phyloP scores from a whole-genome alignment of 2,329 filamentous ascomycete genomes.

The Penicillium capsulatum region DNA sequence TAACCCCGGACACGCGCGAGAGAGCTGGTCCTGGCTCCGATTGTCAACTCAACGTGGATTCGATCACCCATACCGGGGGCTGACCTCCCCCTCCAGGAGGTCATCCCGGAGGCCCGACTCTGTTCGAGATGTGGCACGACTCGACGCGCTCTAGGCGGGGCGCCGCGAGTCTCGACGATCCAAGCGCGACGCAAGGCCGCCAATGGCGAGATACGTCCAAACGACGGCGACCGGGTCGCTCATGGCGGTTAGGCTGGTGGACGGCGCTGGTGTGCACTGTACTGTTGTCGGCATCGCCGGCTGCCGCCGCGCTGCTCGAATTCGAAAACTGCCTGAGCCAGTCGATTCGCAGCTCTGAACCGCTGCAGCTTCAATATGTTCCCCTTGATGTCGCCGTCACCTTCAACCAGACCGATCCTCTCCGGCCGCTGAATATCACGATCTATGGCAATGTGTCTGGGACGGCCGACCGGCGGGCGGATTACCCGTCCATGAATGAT shows the following conservation, averaged over 20 bases:
- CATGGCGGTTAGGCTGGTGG: slow-evolving; percentile 12
- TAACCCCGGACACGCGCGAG: too few species aligned
- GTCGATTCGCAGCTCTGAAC: slow-evolving; percentile 55
- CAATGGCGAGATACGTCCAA: slow-evolving; percentile 23
- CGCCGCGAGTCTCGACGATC: slow-evolving; percentile 1
- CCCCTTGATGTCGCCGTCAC: slow-evolving; percentile 69
- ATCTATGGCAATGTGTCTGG: slow-evolving; percentile 92
- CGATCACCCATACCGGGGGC: slow-evolving; percentile 33
- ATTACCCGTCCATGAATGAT: slow-evolving; percentile 58
- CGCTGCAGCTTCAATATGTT: slow-evolving; percentile 70
- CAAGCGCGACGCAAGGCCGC: slow-evolving; percentile 7
- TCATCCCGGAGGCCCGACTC: slow-evolving; percentile 32
- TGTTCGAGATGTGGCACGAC: slow-evolving; percentile 32
- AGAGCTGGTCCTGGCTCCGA: slow-evolving; percentile 1
- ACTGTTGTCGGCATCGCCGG: slow-evolving; percentile 35
- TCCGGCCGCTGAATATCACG: slow-evolving; percentile 67
- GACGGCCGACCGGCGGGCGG: slow-evolving; percentile 47
- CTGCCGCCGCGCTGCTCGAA: slow-evolving; percentile 62
- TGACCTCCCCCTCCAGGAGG: slow-evolving; percentile 42
- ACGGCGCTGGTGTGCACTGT: slow-evolving; percentile 23
- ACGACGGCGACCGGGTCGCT: slow-evolving; percentile 15
- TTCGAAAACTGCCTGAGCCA: slow-evolving; percentile 78
- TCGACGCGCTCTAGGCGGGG: slow-evolving; percentile 19
- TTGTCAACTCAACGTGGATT: slow-evolving; percentile 36
- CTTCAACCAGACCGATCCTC: slow-evolving; percentile 61